phyloP scores from a whole-genome alignment of 805 yeast genomes.

The Zygosaccharomyces rouxii region DNA sequence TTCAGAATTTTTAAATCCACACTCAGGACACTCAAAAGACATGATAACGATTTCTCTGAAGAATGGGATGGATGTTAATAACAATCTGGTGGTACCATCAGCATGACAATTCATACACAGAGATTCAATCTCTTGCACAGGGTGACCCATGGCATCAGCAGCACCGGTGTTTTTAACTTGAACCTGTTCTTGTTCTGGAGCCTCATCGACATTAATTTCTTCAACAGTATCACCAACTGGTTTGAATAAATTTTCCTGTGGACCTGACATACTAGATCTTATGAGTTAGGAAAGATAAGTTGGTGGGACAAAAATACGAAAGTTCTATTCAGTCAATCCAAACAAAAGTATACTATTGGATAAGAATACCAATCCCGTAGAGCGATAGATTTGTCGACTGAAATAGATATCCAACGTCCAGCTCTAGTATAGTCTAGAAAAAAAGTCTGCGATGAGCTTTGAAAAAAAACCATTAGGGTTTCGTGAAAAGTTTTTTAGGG shows the following conservation, averaged over 20 bases:
- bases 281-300: no score
- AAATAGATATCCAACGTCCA: neutral
- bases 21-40: conserved; percentile 95
- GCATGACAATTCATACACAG: conserved; percentile 94
- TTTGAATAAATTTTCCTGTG: conserved; percentile 44
- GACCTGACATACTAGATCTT: neutral
- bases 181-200: conserved; percentile 31
- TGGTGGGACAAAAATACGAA: neutral
- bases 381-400: neutral
- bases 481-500: conserved; percentile 1
- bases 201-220: conserved; percentile 32
- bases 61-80: conserved; percentile 85
- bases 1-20: conserved; percentile 86
- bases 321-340: neutral
- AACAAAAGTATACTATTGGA: neutral
- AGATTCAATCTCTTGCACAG: conserved; percentile 92
- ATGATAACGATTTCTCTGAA: conserved; percentile 87
- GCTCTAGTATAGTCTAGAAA: neutral
- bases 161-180: conserved; percentile 66
- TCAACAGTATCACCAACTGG: conserved; percentile 60
- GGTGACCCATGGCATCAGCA: conserved; percentile 79
- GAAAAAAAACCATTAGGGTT: neutral
- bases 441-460: conserved; percentile 5
- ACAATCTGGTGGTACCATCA: conserved; percentile 75
- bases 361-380: neutral